Evolutionary conservation across 345 rosid genomes (phyloP).

Genomic region (Zanthoxylum bungeanum): DNA sequence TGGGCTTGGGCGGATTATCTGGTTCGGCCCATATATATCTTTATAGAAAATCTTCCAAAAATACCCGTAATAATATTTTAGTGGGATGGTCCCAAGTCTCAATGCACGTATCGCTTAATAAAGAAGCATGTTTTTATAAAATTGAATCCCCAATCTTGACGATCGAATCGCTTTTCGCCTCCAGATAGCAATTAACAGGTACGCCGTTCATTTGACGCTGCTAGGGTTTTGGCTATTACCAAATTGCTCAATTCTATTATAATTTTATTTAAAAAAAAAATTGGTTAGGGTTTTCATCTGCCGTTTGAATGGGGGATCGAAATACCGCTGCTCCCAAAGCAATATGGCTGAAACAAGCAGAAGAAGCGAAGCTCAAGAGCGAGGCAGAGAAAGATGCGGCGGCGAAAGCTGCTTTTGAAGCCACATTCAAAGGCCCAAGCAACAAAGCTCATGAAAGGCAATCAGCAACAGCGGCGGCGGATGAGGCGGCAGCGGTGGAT

Average conservation of each 20-base stretch:
- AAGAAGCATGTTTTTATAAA: not conserved
- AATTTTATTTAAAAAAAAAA: not conserved
- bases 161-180: not conserved
- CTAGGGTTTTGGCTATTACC: slow-evolving; percentile 5
- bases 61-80: no score
- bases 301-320: slow-evolving; percentile 53
- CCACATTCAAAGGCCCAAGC: slow-evolving; percentile 68
- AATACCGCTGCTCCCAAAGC: slow-evolving; percentile 46
- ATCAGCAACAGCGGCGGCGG: no score
- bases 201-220: not conserved
- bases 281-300: slow-evolving; percentile 6
- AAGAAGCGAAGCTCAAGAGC: slow-evolving; percentile 87
- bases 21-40: no score
- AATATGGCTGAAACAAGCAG: slow-evolving; percentile 96
- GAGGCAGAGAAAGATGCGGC: slow-evolving; percentile 91
- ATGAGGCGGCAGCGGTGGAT: slow-evolving; percentile 35
- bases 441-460: slow-evolving; percentile 40
- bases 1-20: no score
- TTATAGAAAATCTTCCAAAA: no score
- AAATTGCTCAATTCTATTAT: not conserved
- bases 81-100: no score
- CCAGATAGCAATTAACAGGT: not conserved
- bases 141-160: not conserved
- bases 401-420: slow-evolving; percentile 95
- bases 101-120: no score